These are phyloP conservation scores for Funneliformis mosseae DNA, from an alignment of 192 early-diverging fungal species.

Conservation along the genomic window DNA sequence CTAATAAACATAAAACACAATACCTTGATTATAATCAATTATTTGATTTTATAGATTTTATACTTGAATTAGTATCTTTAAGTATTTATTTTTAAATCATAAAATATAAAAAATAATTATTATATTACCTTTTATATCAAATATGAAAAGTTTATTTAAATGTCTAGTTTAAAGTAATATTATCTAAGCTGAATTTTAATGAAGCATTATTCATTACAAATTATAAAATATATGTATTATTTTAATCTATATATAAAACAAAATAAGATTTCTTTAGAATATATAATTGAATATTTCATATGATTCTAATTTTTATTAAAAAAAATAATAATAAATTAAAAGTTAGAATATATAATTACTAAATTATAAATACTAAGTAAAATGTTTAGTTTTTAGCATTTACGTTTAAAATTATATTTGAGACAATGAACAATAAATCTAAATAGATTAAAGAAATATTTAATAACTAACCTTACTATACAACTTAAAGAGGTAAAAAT, in stretches of 20 bases:
- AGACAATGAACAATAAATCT: neutral
- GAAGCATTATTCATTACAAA: neutral
- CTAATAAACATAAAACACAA: neutral
- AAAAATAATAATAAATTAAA: neutral
- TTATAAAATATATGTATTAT: neutral
- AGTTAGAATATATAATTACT: neutral
- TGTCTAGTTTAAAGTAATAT: neutral
- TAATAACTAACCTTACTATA: neutral
- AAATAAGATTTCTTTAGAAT: neutral
- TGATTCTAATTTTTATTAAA: neutral
- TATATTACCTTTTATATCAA: neutral
- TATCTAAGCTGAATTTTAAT: neutral
- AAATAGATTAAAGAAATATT: slow-evolving; percentile 3
- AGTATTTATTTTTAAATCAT: neutral
- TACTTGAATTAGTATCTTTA: neutral
- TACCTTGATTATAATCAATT: neutral
- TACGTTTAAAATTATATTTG: neutral
- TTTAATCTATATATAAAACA: neutral
- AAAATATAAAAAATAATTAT: neutral
- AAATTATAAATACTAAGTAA: neutral
- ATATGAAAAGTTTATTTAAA: neutral
- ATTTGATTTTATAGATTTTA: slow-evolving; percentile 22
- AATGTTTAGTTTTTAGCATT: neutral
- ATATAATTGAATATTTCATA: neutral
- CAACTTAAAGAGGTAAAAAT: no score